These are phyloP conservation scores for Chaetothyriales sp. DNA, from an alignment of 2,329 filamentous ascomycete species.

Conservation along the genomic window DNA sequence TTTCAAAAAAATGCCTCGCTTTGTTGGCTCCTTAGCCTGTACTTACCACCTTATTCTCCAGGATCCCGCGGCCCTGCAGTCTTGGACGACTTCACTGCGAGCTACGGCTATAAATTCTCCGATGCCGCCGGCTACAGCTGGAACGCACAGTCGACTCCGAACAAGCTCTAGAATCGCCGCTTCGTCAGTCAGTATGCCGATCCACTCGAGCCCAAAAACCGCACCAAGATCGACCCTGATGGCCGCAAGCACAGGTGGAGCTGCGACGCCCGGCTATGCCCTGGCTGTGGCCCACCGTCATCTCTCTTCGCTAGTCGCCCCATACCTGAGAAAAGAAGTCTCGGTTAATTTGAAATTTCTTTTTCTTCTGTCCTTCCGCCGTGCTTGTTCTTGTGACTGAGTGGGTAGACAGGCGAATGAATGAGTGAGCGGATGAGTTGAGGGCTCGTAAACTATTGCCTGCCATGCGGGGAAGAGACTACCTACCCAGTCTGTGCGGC, in stretches of 20 bases:
- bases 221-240: background rate
- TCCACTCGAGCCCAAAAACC: background rate
- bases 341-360: background rate
- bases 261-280: background rate
- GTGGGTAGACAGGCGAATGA: background rate
- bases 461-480: background rate
- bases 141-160: conserved; percentile 41
- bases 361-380: background rate
- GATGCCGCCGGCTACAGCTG: conserved; percentile 93
- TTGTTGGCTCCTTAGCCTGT: background rate
- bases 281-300: background rate
- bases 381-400: background rate
- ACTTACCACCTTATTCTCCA: conserved; percentile 26
- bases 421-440: background rate
- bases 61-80: conserved; percentile 93
- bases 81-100: conserved; percentile 93
- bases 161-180: conserved; percentile 12
- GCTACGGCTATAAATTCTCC: conserved; percentile 97
- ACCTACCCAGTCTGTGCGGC: background rate
- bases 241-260: background rate
- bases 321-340: background rate
- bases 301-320: background rate
- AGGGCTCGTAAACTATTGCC: background rate
- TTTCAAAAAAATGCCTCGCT: background rate
- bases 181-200: background rate